Base-by-base conservation (phyloP, 208 protist species). In the Leishmania guyanensis region DNA sequence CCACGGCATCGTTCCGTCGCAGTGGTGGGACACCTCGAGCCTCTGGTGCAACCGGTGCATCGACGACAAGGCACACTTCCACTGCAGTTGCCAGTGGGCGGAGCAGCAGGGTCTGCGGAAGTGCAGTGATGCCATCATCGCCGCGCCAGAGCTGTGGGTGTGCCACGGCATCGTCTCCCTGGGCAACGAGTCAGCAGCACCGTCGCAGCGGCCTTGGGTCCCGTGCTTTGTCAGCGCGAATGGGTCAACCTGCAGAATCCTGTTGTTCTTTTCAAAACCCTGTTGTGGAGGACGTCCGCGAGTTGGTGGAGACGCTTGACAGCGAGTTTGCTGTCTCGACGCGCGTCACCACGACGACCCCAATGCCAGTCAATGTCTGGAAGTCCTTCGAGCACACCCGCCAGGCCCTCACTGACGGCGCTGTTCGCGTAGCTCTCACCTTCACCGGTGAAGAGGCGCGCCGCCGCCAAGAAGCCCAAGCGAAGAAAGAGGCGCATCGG, bases 401-500 rank as follows among this genome's bases (percentile, higher is more conserved):
- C 14, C 48, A 82, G 39, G 72, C 78, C 2, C 70, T 86, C 54
- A 72, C 72, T 26, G 78, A 76, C 17, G 78, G 82, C 14, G 85
- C 82, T 12, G 85, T 86, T 46, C 72, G 72, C 12, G 85, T 89
- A 2, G 51, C 43, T 0, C 8, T 89, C 58, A 78, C 65, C 10
- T 89, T 87, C 71, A 71, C 56, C 12, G 86, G 86, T 9, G 58
- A 68, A 20, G 85, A 86, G 56, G 85, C 85, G 50, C 79, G 81
- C 36, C 82, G 79, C 26, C 82, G 78, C 16, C 85, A 79, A 36
- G 66, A 50, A 17, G 71, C 77, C n/a, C 77, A 84, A 50, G 56
- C 51, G 64, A 53, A 60, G 56, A 68, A 83, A 46, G 73, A 77
- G 39, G 80, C 70, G 39, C 82, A 87, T 54, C 77, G 80, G 62